Evolutionary conservation across 140 eudicot species (phyloP).

Genomic region (Senecio squalidus): DNA sequence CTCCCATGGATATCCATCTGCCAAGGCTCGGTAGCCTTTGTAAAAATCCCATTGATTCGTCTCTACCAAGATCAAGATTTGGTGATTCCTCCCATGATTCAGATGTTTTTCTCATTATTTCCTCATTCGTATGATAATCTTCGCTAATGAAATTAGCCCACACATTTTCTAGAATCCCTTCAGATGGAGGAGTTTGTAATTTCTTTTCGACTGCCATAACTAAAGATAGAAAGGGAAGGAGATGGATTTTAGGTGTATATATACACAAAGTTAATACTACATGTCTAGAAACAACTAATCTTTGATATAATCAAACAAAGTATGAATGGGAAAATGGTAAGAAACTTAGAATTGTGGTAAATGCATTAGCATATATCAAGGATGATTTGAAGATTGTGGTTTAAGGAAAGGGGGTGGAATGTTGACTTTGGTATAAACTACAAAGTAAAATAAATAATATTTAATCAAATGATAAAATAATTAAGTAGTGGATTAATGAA

Average conservation of each 20-base stretch:
- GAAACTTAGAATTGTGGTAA: constrained; percentile 42
- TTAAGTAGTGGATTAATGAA: constrained; percentile 9
- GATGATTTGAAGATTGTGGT: constrained; percentile 44
- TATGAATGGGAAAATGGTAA: constrained; percentile 37
- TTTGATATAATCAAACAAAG: constrained; percentile 14
- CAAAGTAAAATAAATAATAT: background rate
- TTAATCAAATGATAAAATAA: constrained; percentile 12
- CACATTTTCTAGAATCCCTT: constrained; percentile 63
- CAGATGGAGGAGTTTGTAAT: constrained; percentile 17
- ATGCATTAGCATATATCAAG: constrained; percentile 36
- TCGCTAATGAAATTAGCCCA: constrained; percentile 72
- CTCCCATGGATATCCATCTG: constrained; percentile 90
- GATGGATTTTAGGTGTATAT: constrained; percentile 2
- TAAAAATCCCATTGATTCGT: constrained; percentile 32
- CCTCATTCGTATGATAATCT: constrained; percentile 21
- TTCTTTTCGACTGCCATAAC: constrained; percentile 46
- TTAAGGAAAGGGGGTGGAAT: constrained; percentile 40
- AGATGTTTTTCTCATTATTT: background rate
- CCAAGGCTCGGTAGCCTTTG: constrained; percentile 86
- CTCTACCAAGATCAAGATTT: constrained; percentile 21
- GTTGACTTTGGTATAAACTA: constrained; percentile 29
- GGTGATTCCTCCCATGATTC: constrained; percentile 53
- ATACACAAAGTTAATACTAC: constrained; percentile 9
- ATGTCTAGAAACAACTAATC: constrained; percentile 25
- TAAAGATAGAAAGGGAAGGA: constrained; percentile 6